phyloP scores from a whole-genome alignment of 2,329 filamentous ascomycete genomes.

The Hypoxylon rubiginosum region DNA sequence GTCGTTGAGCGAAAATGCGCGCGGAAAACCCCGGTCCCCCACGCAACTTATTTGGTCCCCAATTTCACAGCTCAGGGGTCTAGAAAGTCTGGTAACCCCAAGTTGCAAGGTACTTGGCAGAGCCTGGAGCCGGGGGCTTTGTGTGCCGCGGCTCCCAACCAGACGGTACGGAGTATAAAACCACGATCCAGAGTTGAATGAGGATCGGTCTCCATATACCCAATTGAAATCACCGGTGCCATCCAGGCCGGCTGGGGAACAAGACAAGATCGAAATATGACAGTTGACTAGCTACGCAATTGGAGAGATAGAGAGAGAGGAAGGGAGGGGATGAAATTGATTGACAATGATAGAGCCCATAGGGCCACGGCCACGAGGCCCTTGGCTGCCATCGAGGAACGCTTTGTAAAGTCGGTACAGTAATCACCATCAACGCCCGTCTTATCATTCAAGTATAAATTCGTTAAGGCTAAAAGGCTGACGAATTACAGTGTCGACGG shows the following conservation, averaged over 20 bases:
- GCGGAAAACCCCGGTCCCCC: slow-evolving; percentile 27
- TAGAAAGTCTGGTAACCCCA: slow-evolving; percentile 4
- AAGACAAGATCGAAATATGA: slow-evolving; percentile 12
- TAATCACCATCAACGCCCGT: slow-evolving; percentile 28
- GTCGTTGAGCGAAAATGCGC: slow-evolving; percentile 8
- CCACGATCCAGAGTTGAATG: slow-evolving; percentile 18
- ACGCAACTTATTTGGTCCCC: slow-evolving; percentile 17
- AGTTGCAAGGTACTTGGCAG: slow-evolving; percentile 20
- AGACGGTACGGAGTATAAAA: slow-evolving; percentile 28
- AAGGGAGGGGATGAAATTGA: background rate
- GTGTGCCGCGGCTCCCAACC: slow-evolving; percentile 27
- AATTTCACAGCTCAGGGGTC: slow-evolving; percentile 23
- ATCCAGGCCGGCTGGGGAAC: slow-evolving; percentile 8
- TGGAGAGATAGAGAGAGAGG: background rate
- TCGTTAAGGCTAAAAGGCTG: slow-evolving; percentile 8
- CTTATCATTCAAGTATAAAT: slow-evolving; percentile 27
- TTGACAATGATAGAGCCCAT: slow-evolving; percentile 28
- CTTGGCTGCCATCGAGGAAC: slow-evolving; percentile 28
- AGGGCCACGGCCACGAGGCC: slow-evolving; percentile 21
- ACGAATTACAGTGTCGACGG: slow-evolving; percentile 8
- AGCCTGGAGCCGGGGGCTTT: background rate
- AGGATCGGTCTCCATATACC: slow-evolving; percentile 18
- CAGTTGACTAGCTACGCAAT: slow-evolving; percentile 22
- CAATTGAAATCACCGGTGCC: slow-evolving; percentile 22
- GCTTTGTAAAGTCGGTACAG: slow-evolving; percentile 29